Conservation (phyloP, 2,329 filamentous ascomycete species). For the Polychaeton citri region DNA sequence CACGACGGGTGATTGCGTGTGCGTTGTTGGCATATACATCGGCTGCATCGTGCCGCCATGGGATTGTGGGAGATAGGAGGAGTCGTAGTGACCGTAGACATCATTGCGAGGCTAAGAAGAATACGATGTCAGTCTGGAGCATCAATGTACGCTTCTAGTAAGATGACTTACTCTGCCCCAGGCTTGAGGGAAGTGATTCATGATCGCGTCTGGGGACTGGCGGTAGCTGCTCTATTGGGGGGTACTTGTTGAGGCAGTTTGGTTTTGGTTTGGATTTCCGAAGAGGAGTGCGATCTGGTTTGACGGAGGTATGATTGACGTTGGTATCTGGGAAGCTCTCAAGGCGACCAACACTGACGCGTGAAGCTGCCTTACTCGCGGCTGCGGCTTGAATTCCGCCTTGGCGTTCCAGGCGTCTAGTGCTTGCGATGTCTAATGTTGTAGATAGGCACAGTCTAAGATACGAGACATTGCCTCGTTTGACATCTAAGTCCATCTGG, state of each 20-base stretch:
- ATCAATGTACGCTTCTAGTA: conserved; percentile 15
- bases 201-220: conserved; percentile 22
- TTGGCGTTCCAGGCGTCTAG: background rate
- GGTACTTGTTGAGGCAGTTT: too few relatives aligned
- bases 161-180: conserved; percentile 47
- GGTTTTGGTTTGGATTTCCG: too few relatives aligned
- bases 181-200: conserved; percentile 54
- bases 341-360: conserved; percentile 5
- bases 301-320: too few relatives aligned
- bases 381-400: background rate
- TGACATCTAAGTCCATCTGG: too few relatives aligned
- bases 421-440: too few relatives aligned
- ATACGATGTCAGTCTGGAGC: conserved; percentile 23
- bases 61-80: conserved; percentile 62
- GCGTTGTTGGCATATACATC: conserved; percentile 49
- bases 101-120: conserved; percentile 76
- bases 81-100: conserved; percentile 87
- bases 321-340: background rate
- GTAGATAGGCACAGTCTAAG: too few relatives aligned
- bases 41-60: conserved; percentile 22
- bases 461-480: too few relatives aligned
- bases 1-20: conserved; percentile 85
- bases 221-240: too few relatives aligned
- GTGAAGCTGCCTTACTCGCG: conserved; percentile 2
- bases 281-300: too few relatives aligned